Evolutionary conservation across 306 rosid species (phyloP).

Genomic region (Spatholobus suberectus): DNA sequence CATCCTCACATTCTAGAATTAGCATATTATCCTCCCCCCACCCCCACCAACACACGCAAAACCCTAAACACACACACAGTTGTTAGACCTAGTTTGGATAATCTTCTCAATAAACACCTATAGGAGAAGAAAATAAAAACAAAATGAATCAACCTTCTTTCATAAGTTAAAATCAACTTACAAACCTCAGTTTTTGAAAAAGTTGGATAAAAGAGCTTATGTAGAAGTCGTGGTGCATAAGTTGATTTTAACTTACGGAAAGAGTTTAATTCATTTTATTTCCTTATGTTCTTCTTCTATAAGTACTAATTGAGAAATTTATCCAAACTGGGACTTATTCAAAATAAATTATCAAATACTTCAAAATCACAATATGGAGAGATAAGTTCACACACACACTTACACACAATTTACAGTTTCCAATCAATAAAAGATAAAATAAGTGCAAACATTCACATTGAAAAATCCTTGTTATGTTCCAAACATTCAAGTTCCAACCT

Average conservation of each 20-base stretch:
- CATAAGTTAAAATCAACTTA: not conserved
- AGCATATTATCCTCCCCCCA: not conserved
- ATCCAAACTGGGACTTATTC: too few relatives aligned
- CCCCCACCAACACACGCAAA: not conserved
- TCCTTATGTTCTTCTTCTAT: not conserved
- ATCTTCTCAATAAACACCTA: not conserved
- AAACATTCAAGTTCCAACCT: slow-evolving; percentile 55
- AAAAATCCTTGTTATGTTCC: not conserved
- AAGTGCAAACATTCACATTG: not conserved
- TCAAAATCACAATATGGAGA: not conserved
- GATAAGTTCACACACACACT: not conserved
- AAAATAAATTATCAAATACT: not conserved
- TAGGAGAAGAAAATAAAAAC: not conserved
- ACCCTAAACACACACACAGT: not conserved
- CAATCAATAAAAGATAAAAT: not conserved
- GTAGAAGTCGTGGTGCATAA: not conserved
- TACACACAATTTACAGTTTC: not conserved
- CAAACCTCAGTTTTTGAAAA: too few relatives aligned
- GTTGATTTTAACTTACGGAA: not conserved
- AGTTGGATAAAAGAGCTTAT: not conserved
- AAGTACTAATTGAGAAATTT: too few relatives aligned
- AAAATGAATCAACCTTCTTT: not conserved
- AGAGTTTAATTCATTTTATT: not conserved
- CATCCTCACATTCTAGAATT: not conserved
- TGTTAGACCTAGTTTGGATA: not conserved